Evolutionary conservation across 2,329 filamentous ascomycete genomes (phyloP), one percentile per base, ranked within the genome.

Genomic region (Aspergillus luchuensis): DNA sequence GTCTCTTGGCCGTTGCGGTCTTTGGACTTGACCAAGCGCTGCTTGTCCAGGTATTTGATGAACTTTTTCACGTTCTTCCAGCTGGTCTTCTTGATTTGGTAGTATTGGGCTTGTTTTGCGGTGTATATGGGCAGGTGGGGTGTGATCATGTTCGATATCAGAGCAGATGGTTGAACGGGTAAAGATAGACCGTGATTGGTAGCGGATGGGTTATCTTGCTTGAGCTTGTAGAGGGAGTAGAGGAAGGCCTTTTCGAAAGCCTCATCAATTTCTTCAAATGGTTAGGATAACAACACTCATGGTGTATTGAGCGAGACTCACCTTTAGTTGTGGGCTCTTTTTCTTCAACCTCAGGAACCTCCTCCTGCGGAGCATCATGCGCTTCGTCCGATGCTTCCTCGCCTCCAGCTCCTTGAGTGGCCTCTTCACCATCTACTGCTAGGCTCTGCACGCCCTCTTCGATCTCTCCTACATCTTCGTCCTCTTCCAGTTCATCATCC

Each of bases 61-160:
- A 90, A 89, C 66, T 89, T 90, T 69, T 86, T 87, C 61, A 87
- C 82, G 62, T 85, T 89, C 75, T 90, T 90, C 85, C 85, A 89
- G 63, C 84, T 87, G 3, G 87, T 87, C 75, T 89, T 90, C 70
- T 89, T 90, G 73, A 90, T 88, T 65, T 87, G 85, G 56, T 87
- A 82, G 61, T 80, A 85, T 58, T 82, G 82, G 2, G 80, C 79
- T 68, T 86, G 81, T 19, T 82, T 78, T 5, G 84, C 76, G 10
- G 81, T 84, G 70, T 82, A 82, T 19, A 85, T 81, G 2, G 87
- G 87, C 2, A 90, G 80, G 67, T 86, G 88, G 1, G 88, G 88
- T n/a, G 88, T 85, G 19, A 89, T 82, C 57, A 90, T 79, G 57
- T 82, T 84, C 8, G 86, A 82, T 71, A 90, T 86, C 68, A 89